Conservation (phyloP, 2,329 filamentous ascomycete genomes). For the Amauroascus verrucosus region DNA sequence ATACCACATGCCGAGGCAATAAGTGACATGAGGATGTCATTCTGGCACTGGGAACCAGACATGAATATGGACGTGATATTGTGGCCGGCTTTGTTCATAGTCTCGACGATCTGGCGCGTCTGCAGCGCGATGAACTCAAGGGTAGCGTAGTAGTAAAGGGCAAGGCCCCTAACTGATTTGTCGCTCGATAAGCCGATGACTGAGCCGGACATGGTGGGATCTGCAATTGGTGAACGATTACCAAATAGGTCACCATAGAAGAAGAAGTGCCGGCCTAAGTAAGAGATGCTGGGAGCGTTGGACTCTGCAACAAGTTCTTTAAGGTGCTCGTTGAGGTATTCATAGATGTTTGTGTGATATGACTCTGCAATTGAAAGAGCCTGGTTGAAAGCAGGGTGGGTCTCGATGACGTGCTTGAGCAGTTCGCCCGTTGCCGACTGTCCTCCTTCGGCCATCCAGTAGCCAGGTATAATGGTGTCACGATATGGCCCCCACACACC, state of each 20-base stretch:
- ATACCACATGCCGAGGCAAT: slow-evolving; percentile 84
- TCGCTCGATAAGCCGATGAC: slow-evolving; percentile 81
- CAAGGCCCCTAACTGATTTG: slow-evolving; percentile 75
- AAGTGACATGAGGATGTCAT: slow-evolving; percentile 79
- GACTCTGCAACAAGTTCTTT: slow-evolving; percentile 60
- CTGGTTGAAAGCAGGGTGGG: slow-evolving; percentile 79
- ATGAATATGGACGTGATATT: slow-evolving; percentile 90
- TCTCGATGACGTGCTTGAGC: slow-evolving; percentile 87
- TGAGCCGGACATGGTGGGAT: slow-evolving; percentile 83
- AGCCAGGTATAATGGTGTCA: slow-evolving; percentile 81
- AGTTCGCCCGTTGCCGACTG: slow-evolving; percentile 94
- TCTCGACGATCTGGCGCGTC: slow-evolving; percentile 86
- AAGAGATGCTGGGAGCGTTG: slow-evolving; percentile 66
- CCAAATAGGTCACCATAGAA: slow-evolving; percentile 98
- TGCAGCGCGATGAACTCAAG: slow-evolving; percentile 98
- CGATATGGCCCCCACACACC: slow-evolving; percentile 97
- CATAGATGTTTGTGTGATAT: slow-evolving; percentile 82
- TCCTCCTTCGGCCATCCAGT: slow-evolving; percentile 95
- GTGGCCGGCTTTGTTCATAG: slow-evolving; percentile 87
- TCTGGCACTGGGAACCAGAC: slow-evolving; percentile 96
- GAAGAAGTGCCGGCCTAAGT: slow-evolving; percentile 88
- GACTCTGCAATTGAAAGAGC: slow-evolving; percentile 69
- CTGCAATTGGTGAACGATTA: slow-evolving; percentile 87
- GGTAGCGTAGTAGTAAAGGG: slow-evolving; percentile 85
- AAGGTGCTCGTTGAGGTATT: slow-evolving; percentile 84